Evolutionary conservation across 805 yeast species (phyloP).

Genomic region (Candida pini): DNA sequence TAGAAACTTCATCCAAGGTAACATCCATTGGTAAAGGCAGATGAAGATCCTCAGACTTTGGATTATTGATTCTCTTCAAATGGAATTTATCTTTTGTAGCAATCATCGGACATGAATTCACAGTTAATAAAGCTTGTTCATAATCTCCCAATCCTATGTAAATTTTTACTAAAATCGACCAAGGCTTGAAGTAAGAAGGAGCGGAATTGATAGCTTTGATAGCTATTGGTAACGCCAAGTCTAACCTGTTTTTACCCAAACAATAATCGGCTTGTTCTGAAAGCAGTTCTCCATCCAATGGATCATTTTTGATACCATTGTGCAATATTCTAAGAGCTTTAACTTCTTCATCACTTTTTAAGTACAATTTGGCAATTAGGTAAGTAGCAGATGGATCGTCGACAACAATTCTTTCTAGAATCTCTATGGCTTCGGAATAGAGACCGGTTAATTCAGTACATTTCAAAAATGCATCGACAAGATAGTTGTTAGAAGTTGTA

Average conservation of each 20-base stretch:
- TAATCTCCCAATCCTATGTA: slow-evolving; percentile 60
- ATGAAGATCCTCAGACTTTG: slow-evolving; percentile 52
- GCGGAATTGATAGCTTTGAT: slow-evolving; percentile 61
- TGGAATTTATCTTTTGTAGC: slow-evolving; percentile 62
- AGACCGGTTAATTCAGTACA: slow-evolving; percentile 60
- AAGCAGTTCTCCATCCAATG: slow-evolving; percentile 51
- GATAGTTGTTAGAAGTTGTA: slow-evolving; percentile 54
- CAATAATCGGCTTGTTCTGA: slow-evolving; percentile 56
- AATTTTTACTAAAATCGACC: slow-evolving; percentile 62
- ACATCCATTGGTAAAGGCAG: slow-evolving; percentile 75
- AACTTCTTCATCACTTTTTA: slow-evolving; percentile 54
- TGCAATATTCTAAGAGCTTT: slow-evolving; percentile 48
- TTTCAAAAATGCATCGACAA: slow-evolving; percentile 69
- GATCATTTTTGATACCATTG: slow-evolving; percentile 42
- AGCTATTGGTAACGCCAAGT: slow-evolving; percentile 55
- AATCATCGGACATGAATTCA: slow-evolving; percentile 81
- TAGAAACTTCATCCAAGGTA: slow-evolving; percentile 60
- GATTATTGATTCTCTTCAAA: slow-evolving; percentile 54
- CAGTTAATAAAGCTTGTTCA: slow-evolving; percentile 65
- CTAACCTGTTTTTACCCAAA: slow-evolving; percentile 43
- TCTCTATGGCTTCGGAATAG: slow-evolving; percentile 55
- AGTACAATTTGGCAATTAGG: slow-evolving; percentile 48
- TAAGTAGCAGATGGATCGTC: slow-evolving; percentile 52
- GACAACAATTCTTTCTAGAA: slow-evolving; percentile 46
- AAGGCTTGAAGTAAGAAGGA: slow-evolving; percentile 71